Evolutionary conservation across 1,284 basidiomycete genomes (phyloP).

Genomic region (Papiliotrema terrestris): DNA sequence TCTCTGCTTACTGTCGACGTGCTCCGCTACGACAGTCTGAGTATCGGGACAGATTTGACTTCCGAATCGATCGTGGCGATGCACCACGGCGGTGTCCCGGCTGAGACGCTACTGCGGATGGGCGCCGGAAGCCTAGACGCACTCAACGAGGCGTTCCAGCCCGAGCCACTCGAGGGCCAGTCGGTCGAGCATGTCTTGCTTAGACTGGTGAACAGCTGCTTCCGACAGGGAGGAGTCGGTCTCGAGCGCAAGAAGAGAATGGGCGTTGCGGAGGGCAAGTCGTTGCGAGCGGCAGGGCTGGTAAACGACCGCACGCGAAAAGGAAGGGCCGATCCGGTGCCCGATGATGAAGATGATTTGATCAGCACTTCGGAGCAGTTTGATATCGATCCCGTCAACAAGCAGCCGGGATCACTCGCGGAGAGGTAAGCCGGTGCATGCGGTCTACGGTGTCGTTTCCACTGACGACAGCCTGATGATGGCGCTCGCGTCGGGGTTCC

Average conservation of each 20-base stretch:
- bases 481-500: constrained; percentile 22
- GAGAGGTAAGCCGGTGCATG: constrained; percentile 24
- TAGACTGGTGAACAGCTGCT: constrained; percentile 19
- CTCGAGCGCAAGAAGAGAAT: constrained; percentile 24
- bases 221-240: constrained; percentile 27
- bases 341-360: neutral
- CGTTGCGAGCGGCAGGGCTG: constrained; percentile 26
- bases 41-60: constrained; percentile 20
- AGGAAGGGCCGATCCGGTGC: neutral
- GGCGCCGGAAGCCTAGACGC: constrained; percentile 18
- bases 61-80: constrained; percentile 32
- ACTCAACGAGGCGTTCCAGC: constrained; percentile 15
- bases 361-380: constrained; percentile 6
- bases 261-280: constrained; percentile 11
- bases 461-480: constrained; percentile 16
- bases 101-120: constrained; percentile 18
- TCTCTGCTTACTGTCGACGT: constrained; percentile 32
- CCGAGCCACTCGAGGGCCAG: constrained; percentile 15
- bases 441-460: neutral
- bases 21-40: constrained; percentile 22
- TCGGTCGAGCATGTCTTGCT: constrained; percentile 13
- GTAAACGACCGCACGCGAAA: constrained; percentile 4
- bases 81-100: constrained; percentile 28
- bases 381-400: constrained; percentile 24
- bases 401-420: constrained; percentile 21